Conservation (phyloP, 441 rosid genomes). For the Adansonia gregorii region DNA sequence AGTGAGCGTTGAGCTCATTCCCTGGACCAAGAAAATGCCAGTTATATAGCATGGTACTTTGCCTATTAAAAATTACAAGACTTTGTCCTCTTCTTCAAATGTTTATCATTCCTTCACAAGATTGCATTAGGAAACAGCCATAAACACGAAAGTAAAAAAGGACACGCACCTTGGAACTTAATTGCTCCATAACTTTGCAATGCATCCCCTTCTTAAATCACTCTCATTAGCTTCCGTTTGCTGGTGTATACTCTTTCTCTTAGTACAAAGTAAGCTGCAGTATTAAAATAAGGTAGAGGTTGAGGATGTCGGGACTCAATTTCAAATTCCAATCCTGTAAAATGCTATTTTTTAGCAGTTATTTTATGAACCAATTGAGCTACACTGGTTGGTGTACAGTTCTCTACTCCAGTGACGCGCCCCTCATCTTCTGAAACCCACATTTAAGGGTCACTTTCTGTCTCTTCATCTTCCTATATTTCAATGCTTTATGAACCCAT, state of each 20-base stretch:
- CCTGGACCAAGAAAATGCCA: constrained; percentile 30
- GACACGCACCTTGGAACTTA: constrained; percentile 34
- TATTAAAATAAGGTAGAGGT: too few relatives aligned
- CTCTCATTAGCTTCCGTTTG: constrained; percentile 21
- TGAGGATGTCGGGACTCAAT: too few relatives aligned
- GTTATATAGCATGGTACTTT: neutral
- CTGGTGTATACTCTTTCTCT: neutral
- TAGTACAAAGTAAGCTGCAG: too few relatives aligned
- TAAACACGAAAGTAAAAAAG: constrained; percentile 21
- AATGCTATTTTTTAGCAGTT: too few relatives aligned
- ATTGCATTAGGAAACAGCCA: constrained; percentile 11
- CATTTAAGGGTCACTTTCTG: constrained; percentile 21
- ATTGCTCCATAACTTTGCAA: neutral
- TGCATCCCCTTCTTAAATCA: constrained; percentile 13
- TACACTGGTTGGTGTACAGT: neutral
- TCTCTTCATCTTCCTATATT: constrained; percentile 29
- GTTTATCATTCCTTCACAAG: constrained; percentile 22
- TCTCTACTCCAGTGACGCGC: neutral
- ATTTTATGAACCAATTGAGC: too few relatives aligned
- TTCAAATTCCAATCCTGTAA: too few relatives aligned
- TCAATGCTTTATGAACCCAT: constrained; percentile 22
- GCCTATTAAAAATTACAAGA: constrained; percentile 25
- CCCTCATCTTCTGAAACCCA: neutral
- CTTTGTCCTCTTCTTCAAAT: constrained; percentile 22
- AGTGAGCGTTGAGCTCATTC: constrained; percentile 22